Base-by-base conservation (phyloP, 2,329 filamentous ascomycete genomes). In the Gyromitra esculenta region DNA sequence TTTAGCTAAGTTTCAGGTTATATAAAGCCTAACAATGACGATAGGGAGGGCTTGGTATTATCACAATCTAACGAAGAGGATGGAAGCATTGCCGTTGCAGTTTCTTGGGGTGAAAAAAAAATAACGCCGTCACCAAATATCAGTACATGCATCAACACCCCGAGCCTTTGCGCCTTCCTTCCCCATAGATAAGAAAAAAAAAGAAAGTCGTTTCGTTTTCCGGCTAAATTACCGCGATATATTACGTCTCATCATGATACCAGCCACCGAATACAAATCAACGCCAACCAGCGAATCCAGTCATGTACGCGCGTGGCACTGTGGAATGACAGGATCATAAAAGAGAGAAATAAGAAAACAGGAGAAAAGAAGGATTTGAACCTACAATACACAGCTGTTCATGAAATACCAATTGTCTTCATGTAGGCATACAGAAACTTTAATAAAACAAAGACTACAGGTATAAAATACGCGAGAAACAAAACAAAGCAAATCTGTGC, bases 361-460 rank as follows among this genome's bases (percentile, higher is more conserved):
- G 18, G 15, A 54, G 45, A 43, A 64, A 21, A 57, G 15, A 13
- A 48, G 21, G 21, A 54, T 15, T 4, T 13, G 18, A 45, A 72
- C n/a, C 11, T 56, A 75, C 35, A 62, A 57, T 64, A 70, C 65
- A 75, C 31, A 57, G 39, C 59, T 56, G 60, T 54, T 54, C 69
- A 13, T 37, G 48, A 48, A 18, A 64, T 76, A 67, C 68, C 62
- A 43, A 63, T 15, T 56, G 9, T 63, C 35, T 68, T 45, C 31
- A 41, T 63, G 41, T 52, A 45, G 56, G 69, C 57, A 56, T 75
- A 62, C 50, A 52, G 57, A 64, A 59, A 63, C 54, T 21, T n/a
- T 18, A 54, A 48, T 11, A 2, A n/a, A 21, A 37, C 39, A 15
- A 37, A 54, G 18, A 52, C 11, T 25, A 70, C 54, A 50, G 25